phyloP scores from a whole-genome alignment of 2,329 filamentous ascomycete species.

The Penicillium palitans region DNA sequence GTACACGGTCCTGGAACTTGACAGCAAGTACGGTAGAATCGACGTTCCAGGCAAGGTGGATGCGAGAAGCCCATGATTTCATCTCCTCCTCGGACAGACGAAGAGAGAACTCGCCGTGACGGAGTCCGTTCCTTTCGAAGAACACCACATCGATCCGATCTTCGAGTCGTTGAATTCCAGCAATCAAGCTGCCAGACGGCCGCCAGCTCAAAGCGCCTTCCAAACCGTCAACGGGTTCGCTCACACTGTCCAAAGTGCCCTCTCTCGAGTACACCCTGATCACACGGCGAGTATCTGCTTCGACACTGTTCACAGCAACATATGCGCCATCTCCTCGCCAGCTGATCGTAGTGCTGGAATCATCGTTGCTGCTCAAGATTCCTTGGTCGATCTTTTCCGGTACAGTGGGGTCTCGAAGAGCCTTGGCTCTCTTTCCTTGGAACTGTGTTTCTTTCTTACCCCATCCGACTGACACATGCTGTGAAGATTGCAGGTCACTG shows the following conservation, averaged over 20 bases:
- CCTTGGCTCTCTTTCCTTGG: slow-evolving; percentile 83
- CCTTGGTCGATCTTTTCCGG: slow-evolving; percentile 90
- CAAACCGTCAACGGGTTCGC: slow-evolving; percentile 90
- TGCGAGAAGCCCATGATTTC: slow-evolving; percentile 55
- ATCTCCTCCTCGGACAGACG: slow-evolving; percentile 63
- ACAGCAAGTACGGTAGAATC: slow-evolving; percentile 91
- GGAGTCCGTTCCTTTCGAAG: slow-evolving; percentile 94
- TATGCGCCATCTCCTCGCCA: slow-evolving; percentile 95
- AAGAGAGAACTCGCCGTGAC: slow-evolving; percentile 92
- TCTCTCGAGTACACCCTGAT: slow-evolving; percentile 90
- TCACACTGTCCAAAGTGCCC: slow-evolving; percentile 86
- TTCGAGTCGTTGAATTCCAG: slow-evolving; percentile 72
- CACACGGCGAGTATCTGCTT: slow-evolving; percentile 68
- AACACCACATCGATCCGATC: slow-evolving; percentile 81
- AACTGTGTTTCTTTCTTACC: slow-evolving; percentile 98
- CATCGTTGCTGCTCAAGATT: slow-evolving; percentile 70
- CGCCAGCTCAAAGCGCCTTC: slow-evolving; percentile 87
- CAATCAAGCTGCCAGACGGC: slow-evolving; percentile 85
- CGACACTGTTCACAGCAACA: slow-evolving; percentile 80
- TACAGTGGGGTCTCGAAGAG: slow-evolving; percentile 88
- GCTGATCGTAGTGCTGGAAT: slow-evolving; percentile 70
- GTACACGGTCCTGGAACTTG: slow-evolving; percentile 70
- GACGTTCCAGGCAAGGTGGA: slow-evolving; percentile 79
- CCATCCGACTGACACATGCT: slow-evolving; percentile 96
- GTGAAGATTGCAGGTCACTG: slow-evolving; percentile 82